Percentiles rank a stretch among this genome's conserved stretches.
Evolutionary conservation across 139 green algal genomes (phyloP).

Genomic region (Nannochloris sp.): DNA sequence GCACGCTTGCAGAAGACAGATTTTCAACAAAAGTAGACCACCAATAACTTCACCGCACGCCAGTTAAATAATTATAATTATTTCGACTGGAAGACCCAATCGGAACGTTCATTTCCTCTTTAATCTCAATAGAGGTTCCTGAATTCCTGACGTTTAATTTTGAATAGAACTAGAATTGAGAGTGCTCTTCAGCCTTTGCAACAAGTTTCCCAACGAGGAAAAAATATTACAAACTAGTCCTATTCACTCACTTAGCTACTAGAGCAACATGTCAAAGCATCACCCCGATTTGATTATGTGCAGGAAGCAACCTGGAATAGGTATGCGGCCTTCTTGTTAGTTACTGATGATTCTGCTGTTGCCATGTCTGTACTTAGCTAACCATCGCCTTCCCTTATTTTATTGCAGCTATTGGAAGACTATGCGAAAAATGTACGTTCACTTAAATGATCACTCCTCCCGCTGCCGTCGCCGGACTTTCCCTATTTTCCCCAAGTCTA

Average conservation of each 20-base stretch:
- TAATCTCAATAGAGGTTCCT: not conserved
- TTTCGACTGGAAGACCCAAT: too few relatives aligned
- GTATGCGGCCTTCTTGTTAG: slow-evolving; percentile 28
- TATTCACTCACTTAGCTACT: not conserved
- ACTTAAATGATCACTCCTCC: too few relatives aligned
- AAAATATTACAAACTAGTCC: not conserved
- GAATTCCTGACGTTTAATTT: too few relatives aligned
- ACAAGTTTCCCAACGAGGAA: too few relatives aligned
- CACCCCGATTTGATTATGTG: slow-evolving; percentile 97
- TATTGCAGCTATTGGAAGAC: slow-evolving; percentile 68
- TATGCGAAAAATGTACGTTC: slow-evolving; percentile 89
- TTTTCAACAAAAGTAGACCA: too few relatives aligned
- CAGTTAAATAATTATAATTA: too few relatives aligned
- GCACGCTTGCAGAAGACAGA: too few relatives aligned
- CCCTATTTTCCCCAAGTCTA: not conserved
- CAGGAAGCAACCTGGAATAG: slow-evolving; percentile 95
- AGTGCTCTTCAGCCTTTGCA: too few relatives aligned
- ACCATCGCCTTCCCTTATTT: not conserved
- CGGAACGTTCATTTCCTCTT: too few relatives aligned
- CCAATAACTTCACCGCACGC: too few relatives aligned
- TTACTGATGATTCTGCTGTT: not conserved
- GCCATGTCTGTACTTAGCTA: not conserved
- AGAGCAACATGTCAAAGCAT: slow-evolving; percentile 58
- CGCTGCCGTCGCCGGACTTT: not conserved
- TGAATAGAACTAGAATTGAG: too few relatives aligned